Percentiles rank a stretch among this genome's conserved stretches.
Evolutionary conservation across 495 filamentous ascomycete genomes (phyloP).

Genomic region (Penicillium pulvis): DNA sequence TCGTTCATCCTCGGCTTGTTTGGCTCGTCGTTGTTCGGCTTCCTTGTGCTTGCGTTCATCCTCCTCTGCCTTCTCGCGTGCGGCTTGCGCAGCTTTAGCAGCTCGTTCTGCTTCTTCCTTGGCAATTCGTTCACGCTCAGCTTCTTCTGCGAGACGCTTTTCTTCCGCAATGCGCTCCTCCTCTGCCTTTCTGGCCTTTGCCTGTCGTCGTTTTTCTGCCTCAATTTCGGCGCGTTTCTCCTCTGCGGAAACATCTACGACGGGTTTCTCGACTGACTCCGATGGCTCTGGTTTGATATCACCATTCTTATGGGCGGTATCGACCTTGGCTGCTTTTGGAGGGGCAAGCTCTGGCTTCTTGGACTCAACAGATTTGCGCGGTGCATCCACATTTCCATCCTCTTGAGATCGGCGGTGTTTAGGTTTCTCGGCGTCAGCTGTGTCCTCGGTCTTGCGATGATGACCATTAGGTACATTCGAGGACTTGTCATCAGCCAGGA

Average conservation of each 20-base stretch:
- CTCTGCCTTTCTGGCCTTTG: conserved; percentile 39
- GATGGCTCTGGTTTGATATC: conserved; percentile 29
- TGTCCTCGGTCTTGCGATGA: conserved; percentile 31
- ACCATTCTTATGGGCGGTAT: conserved; percentile 33
- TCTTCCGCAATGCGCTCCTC: conserved; percentile 49
- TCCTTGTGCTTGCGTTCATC: conserved; percentile 56
- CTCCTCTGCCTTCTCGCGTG: conserved; percentile 52
- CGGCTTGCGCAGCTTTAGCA: conserved; percentile 45
- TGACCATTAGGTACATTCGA: conserved; percentile 35
- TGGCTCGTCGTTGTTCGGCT: conserved; percentile 52
- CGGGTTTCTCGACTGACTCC: conserved; percentile 27
- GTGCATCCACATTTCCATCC: conserved; percentile 18
- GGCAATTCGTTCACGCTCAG: conserved; percentile 46
- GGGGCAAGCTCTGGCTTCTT: conserved; percentile 23
- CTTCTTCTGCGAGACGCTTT: conserved; percentile 46
- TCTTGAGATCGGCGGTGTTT: conserved; percentile 31
- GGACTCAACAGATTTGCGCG: conserved; percentile 10
- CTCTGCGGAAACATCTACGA: conserved; percentile 38
- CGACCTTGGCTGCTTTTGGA: conserved; percentile 17
- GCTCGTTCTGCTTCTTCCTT: conserved; percentile 47
- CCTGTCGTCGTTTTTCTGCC: conserved; percentile 42
- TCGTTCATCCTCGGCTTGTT: conserved; percentile 57
- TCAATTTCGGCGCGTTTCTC: conserved; percentile 38
- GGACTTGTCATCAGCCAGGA: conserved; percentile 46
- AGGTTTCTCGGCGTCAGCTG: conserved; percentile 25